A percentile compares a stretch with the other conserved stretches of the same genome.
Evolutionary conservation across 2,329 filamentous ascomycete genomes (phyloP).

Genomic region (Penicillium sp.): DNA sequence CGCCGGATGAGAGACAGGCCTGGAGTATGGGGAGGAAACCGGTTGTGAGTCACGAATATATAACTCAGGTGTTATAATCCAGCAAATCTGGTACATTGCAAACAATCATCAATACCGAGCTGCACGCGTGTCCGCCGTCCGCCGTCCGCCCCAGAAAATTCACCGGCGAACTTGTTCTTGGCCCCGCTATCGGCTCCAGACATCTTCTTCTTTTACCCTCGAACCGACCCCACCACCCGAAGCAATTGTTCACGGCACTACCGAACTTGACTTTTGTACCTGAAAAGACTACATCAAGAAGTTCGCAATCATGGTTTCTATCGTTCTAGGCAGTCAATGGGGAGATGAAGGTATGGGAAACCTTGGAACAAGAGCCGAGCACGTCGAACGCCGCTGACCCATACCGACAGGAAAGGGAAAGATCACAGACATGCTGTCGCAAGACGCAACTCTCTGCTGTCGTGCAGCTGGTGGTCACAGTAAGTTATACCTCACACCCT

Average conservation of each 20-base stretch:
- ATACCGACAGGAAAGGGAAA: conserved; percentile 46
- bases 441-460: conserved; percentile 46
- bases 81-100: too few species aligned
- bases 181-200: conserved; percentile 12
- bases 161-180: conserved; percentile 10
- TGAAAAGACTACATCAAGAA: neutral
- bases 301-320: conserved; percentile 39
- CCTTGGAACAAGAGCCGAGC: neutral
- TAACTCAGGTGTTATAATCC: neutral
- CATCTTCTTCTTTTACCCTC: conserved; percentile 5
- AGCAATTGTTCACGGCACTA: conserved; percentile 5
- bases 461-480: conserved; percentile 51
- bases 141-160: neutral
- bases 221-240: conserved; percentile 9
- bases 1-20: conserved; percentile 3
- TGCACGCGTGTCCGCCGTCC: neutral
- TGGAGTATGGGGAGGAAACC: neutral
- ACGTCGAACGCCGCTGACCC: conserved; percentile 8
- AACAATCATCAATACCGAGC: neutral
- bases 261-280: neutral
- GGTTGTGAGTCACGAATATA: conserved; percentile 4
- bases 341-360: conserved; percentile 47
- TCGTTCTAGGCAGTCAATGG: conserved; percentile 51
- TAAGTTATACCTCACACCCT: conserved; percentile 26
- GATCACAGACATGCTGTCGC: conserved; percentile 50